Percentiles rank a stretch among this genome's conserved stretches.
Evolutionary conservation across 805 yeast species (phyloP).

Genomic region (Schwanniomyces yamadae): DNA sequence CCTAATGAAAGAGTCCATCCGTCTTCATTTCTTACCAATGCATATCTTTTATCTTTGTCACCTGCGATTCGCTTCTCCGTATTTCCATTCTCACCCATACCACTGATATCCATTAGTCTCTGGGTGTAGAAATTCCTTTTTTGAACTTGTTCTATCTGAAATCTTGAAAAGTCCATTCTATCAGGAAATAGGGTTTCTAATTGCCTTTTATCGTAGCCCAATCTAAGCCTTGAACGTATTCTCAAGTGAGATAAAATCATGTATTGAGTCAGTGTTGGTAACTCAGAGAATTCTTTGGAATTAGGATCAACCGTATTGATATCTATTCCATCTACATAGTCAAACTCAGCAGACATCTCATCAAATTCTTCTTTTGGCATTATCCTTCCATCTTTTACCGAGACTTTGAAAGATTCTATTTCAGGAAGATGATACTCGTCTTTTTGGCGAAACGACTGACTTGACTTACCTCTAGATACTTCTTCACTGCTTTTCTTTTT

Average conservation of each 20-base stretch:
- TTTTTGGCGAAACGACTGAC: conserved; percentile 25
- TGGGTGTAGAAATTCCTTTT: conserved; percentile 91
- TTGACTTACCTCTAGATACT: conserved; percentile 23
- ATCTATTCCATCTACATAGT: conserved; percentile 66
- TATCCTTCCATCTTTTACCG: conserved; percentile 66
- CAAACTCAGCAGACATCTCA: conserved; percentile 50
- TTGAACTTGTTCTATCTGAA: conserved; percentile 90
- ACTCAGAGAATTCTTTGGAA: conserved; percentile 67
- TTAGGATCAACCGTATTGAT: conserved; percentile 78
- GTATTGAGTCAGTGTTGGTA: conserved; percentile 87
- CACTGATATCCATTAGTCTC: conserved; percentile 76
- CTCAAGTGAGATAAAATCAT: conserved; percentile 82
- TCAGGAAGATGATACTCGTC: conserved; percentile 90
- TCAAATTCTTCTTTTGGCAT: conserved; percentile 71
- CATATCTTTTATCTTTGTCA: conserved; percentile 73
- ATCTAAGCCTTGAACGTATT: conserved; percentile 80
- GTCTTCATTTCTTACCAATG: conserved; percentile 68
- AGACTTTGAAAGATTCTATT: conserved; percentile 53
- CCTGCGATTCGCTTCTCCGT: conserved; percentile 71
- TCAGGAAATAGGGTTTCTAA: conserved; percentile 77
- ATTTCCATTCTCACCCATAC: conserved; percentile 61
- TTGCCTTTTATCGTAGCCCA: conserved; percentile 95
- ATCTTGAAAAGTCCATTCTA: conserved; percentile 85
- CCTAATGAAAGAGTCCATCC: conserved; percentile 80
- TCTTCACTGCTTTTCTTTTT: conserved; percentile 6